phyloP scores from a whole-genome alignment of 2,329 filamentous ascomycete genomes.

The Paecilomyces dactylethromorphus region DNA sequence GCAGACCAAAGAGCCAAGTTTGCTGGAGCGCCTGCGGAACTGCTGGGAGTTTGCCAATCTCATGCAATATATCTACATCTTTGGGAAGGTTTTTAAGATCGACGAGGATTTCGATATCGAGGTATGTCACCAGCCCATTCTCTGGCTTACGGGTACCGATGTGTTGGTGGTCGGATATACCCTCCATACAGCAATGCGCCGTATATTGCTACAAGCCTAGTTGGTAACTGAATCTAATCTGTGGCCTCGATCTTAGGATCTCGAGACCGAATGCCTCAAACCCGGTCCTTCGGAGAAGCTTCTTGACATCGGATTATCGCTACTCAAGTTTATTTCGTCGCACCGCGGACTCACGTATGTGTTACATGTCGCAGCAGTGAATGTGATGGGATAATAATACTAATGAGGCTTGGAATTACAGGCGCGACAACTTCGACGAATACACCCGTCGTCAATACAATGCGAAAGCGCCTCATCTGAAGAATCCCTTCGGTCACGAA shows the following conservation, averaged over 20 bases:
- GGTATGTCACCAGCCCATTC: conserved; percentile 47
- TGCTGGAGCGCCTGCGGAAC: conserved; percentile 67
- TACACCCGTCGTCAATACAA: conserved; percentile 85
- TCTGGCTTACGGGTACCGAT: conserved; percentile 9
- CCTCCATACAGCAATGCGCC: not conserved
- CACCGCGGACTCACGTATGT: conserved; percentile 86
- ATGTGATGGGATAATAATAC: conserved; percentile 5
- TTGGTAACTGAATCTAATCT: not conserved
- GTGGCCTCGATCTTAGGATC: conserved; percentile 53
- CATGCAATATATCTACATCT: conserved; percentile 88
- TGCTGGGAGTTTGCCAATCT: conserved; percentile 96
- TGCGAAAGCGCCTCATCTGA: conserved; percentile 63
- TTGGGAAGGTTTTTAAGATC: conserved; percentile 83
- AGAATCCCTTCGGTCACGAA: conserved; percentile 78
- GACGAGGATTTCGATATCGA: conserved; percentile 85
- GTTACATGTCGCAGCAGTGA: not conserved
- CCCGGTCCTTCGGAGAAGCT: conserved; percentile 65
- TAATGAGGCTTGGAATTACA: conserved; percentile 31
- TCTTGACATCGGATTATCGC: conserved; percentile 71
- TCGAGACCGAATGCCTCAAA: conserved; percentile 83
- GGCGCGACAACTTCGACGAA: conserved; percentile 83
- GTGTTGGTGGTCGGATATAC: not conserved
- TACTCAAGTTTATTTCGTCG: conserved; percentile 90
- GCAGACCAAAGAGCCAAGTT: conserved; percentile 30
- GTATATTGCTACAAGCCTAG: not conserved